Evolutionary conservation across 352 stramenopile species (phyloP).

Genomic region (Phytophthora syringae): DNA sequence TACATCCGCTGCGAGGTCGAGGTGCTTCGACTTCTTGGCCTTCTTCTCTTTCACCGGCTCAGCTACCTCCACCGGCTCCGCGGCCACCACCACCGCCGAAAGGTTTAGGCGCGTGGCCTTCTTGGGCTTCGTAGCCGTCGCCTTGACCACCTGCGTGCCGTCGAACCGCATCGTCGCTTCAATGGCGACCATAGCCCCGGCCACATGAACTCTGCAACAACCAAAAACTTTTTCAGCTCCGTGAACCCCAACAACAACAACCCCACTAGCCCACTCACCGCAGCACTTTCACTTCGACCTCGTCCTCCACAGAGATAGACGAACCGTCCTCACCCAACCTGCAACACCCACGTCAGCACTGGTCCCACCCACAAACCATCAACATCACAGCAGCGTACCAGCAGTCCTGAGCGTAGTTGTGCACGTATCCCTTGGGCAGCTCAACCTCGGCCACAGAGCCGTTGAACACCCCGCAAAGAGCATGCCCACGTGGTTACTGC

Average conservation of each 20-base stretch:
- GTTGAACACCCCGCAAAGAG: constrained; percentile 86
- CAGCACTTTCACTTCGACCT: constrained; percentile 73
- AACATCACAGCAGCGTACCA: constrained; percentile 55
- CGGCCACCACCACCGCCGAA: too few species aligned
- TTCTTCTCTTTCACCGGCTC: constrained; percentile 28
- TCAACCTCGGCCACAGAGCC: constrained; percentile 78
- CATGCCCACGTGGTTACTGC: constrained; percentile 87
- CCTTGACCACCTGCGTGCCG: constrained; percentile 10
- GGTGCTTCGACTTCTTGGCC: constrained; percentile 11
- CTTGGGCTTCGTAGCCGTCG: constrained; percentile 12
- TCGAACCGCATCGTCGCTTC: constrained; percentile 73
- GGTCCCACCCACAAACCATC: not conserved
- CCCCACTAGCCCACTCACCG: constrained; percentile 32
- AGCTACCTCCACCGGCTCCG: constrained; percentile 9
- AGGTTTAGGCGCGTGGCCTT: constrained; percentile 26
- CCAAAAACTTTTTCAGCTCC: constrained; percentile 16
- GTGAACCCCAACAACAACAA: not conserved
- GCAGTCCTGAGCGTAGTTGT: constrained; percentile 82
- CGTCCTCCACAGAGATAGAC: constrained; percentile 66
- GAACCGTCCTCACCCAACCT: constrained; percentile 64
- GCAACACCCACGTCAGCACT: constrained; percentile 13
- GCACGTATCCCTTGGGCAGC: constrained; percentile 76
- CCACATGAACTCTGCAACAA: constrained; percentile 59
- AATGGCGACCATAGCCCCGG: constrained; percentile 83
- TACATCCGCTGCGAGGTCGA: constrained; percentile 24